These are phyloP conservation scores for Musa acuminata DNA, from an alignment of 176 grass and related monocot species.

Conservation along the genomic window DNA sequence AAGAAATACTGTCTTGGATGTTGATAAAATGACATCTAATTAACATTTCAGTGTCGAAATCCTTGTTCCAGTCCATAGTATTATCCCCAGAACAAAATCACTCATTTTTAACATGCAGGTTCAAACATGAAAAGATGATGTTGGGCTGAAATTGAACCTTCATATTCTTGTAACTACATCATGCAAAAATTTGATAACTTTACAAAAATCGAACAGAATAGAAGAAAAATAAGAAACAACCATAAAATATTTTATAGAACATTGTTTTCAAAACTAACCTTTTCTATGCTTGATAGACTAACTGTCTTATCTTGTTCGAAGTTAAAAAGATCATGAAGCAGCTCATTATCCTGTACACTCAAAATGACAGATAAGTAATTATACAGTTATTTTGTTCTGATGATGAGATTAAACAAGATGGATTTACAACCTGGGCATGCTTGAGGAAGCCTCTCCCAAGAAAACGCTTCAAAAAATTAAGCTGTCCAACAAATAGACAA, in stretches of 20 bases:
- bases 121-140: no score
- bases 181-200: not conserved
- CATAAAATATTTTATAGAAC: not conserved
- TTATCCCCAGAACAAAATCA: no score
- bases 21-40: no score
- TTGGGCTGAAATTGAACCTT: no score
- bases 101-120: no score
- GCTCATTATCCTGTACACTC: slow-evolving; percentile 52
- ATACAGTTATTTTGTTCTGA: not conserved
- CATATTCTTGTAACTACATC: no score
- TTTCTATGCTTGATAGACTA: slow-evolving; percentile 51
- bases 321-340: slow-evolving; percentile 80
- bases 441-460: slow-evolving; percentile 88
- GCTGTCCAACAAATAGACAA: slow-evolving; percentile 28
- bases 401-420: not conserved
- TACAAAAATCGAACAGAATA: not conserved
- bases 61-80: no score
- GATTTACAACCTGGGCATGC: slow-evolving; percentile 57
- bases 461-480: slow-evolving; percentile 80
- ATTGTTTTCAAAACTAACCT: slow-evolving; percentile 28
- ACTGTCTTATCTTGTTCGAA: slow-evolving; percentile 49
- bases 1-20: no score
- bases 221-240: not conserved
- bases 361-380: not conserved
- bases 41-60: no score